phyloP scores from a whole-genome alignment of 2,329 filamentous ascomycete species.

The Cadophora gregata region DNA sequence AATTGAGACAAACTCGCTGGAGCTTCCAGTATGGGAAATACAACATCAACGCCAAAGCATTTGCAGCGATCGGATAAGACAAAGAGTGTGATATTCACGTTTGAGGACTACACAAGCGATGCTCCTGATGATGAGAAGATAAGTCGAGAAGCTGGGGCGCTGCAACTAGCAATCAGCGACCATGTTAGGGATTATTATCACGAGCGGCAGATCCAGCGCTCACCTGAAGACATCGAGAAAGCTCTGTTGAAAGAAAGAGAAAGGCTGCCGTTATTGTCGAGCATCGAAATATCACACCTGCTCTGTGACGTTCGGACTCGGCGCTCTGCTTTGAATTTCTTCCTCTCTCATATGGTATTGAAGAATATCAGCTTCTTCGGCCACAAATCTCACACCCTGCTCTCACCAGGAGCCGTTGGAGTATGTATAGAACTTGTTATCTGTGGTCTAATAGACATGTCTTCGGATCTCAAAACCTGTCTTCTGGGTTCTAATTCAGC shows the following conservation, averaged over 20 bases:
- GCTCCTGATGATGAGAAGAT: constrained; percentile 24
- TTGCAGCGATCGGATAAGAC: constrained; percentile 20
- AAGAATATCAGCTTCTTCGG: constrained; percentile 24
- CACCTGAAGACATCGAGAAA: constrained; percentile 20
- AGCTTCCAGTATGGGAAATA: constrained; percentile 6
- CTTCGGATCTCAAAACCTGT: neutral
- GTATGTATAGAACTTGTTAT: neutral
- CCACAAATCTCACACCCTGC: constrained; percentile 15
- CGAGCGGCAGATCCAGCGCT: constrained; percentile 1
- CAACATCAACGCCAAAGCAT: constrained; percentile 20
- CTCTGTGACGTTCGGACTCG: constrained; percentile 19
- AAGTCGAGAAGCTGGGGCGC: constrained; percentile 11
- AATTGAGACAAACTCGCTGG: neutral
- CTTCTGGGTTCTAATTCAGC: too few relatives aligned
- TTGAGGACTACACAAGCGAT: constrained; percentile 23
- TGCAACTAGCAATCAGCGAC: constrained; percentile 15
- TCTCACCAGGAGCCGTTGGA: constrained; percentile 15
- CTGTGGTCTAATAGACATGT: neutral
- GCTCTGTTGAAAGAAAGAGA: constrained; percentile 15
- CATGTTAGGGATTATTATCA: constrained; percentile 19
- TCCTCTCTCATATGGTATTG: constrained; percentile 22
- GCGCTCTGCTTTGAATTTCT: constrained; percentile 16
- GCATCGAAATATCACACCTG: constrained; percentile 19
- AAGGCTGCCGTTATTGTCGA: constrained; percentile 9
- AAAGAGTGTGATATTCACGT: constrained; percentile 23